Conservation (phyloP, 129 eudicot species). For the Centrapalus pauciflorus region DNA sequence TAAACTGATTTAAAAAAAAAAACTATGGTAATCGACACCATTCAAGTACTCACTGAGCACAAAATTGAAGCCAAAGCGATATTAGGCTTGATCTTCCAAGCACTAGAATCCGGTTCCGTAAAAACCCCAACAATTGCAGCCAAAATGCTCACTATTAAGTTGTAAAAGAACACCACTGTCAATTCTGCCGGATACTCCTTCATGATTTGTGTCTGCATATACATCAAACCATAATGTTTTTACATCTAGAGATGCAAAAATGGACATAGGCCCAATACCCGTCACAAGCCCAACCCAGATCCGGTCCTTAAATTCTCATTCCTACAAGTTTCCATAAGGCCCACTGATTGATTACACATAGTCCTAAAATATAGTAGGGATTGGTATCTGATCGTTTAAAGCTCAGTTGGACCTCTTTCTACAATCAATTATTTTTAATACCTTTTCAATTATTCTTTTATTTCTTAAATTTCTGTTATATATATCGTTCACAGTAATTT, state of each 20-base stretch:
- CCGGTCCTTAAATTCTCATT: too few relatives aligned
- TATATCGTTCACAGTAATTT: too few relatives aligned
- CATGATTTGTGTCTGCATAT: slow-evolving; percentile 74
- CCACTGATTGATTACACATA: too few relatives aligned
- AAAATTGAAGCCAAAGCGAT: slow-evolving; percentile 68
- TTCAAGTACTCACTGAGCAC: slow-evolving; percentile 58
- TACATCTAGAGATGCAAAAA: neutral
- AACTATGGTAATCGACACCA: neutral
- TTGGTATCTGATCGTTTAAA: too few relatives aligned
- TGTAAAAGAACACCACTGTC: slow-evolving; percentile 84
- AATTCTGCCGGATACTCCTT: slow-evolving; percentile 88
- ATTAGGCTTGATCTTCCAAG: slow-evolving; percentile 63
- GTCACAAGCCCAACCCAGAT: too few relatives aligned
- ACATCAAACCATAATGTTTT: neutral
- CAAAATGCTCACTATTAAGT: slow-evolving; percentile 55
- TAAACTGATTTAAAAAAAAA: neutral
- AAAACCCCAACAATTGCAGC: slow-evolving; percentile 55
- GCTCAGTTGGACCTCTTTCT: too few relatives aligned
- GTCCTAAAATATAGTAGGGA: too few relatives aligned
- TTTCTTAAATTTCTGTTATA: too few relatives aligned
- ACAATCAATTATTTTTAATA: too few relatives aligned
- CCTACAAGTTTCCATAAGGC: too few relatives aligned
- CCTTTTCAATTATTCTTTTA: too few relatives aligned
- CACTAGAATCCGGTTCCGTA: slow-evolving; percentile 50
- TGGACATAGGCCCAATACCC: too few relatives aligned